These are phyloP conservation scores for Talaromyces rugulosus DNA, from an alignment of 2,329 filamentous ascomycete genomes.

Conservation along the genomic window DNA sequence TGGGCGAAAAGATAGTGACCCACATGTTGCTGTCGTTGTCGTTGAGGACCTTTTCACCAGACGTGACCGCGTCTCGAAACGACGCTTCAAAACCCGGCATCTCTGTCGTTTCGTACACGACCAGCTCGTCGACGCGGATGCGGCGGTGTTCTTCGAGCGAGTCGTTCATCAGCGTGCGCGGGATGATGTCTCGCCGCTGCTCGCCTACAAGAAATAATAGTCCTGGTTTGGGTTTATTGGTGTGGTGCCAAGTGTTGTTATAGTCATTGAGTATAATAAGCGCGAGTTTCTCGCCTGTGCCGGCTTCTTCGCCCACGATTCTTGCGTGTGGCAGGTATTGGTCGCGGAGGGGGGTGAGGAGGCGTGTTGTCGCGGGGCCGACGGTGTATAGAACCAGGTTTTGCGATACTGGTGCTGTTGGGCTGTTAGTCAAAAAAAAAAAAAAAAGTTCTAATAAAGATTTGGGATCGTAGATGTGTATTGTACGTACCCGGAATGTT, in stretches of 20 bases:
- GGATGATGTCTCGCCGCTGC: constrained; percentile 83
- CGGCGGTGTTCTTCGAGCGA: constrained; percentile 46
- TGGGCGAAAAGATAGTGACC: constrained; percentile 55
- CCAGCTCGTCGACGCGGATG: constrained; percentile 70
- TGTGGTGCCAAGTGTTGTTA: constrained; percentile 32
- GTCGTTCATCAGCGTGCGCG: constrained; percentile 66
- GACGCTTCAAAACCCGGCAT: constrained; percentile 72
- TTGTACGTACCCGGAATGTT: constrained; percentile 18
- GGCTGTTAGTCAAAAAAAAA: not conserved
- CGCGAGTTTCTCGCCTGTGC: constrained; percentile 77
- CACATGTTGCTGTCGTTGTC: constrained; percentile 21
- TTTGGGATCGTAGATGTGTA: too few species aligned
- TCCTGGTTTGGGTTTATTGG: constrained; percentile 42
- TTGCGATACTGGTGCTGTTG: constrained; percentile 19
- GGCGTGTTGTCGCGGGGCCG: constrained; percentile 55
- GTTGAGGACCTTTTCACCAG: constrained; percentile 23
- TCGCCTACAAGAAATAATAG: constrained; percentile 88
- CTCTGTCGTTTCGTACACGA: constrained; percentile 82
- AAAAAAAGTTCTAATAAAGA: too few species aligned
- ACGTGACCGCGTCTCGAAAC: constrained; percentile 53
- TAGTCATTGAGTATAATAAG: constrained; percentile 77
- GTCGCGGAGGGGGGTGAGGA: constrained; percentile 54
- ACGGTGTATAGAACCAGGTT: constrained; percentile 42
- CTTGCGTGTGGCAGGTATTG: constrained; percentile 46
- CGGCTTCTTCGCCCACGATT: constrained; percentile 75